A percentile compares a stretch with the other conserved stretches of the same genome.
Evolutionary conservation across 495 filamentous ascomycete species (phyloP).

Genomic region (Penicillium atrosanguineum): DNA sequence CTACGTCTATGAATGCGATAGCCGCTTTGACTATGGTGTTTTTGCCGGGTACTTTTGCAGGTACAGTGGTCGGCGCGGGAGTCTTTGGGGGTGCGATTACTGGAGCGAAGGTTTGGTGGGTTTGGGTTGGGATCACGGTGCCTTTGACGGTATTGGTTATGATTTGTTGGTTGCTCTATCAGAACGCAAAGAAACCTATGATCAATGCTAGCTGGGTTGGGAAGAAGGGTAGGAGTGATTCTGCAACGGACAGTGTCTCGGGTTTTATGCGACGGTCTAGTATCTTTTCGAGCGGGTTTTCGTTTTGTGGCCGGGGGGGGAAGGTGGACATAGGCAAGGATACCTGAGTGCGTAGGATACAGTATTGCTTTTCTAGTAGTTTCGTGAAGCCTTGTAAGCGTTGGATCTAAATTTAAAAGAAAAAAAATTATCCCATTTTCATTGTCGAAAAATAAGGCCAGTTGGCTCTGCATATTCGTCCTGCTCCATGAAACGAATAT

Average conservation of each 20-base stretch:
- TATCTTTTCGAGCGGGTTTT: no score
- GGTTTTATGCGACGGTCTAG: no score
- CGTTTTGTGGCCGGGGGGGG: no score
- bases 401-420: no score
- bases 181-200: not conserved
- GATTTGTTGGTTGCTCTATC: slow-evolving; percentile 12
- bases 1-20: slow-evolving; percentile 52
- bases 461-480: no score
- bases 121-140: slow-evolving; percentile 6
- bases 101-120: slow-evolving; percentile 1
- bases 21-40: slow-evolving; percentile 55
- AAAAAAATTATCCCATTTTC: no score
- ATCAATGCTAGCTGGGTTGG: not conserved
- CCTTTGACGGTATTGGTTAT: slow-evolving; percentile 10
- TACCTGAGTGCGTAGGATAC: not conserved
- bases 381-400: no score
- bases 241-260: not conserved
- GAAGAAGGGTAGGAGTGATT: not conserved
- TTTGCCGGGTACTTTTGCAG: slow-evolving; percentile 47
- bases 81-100: slow-evolving; percentile 4
- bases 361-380: no score
- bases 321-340: not conserved
- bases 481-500: no score
- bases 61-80: slow-evolving; percentile 4
- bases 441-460: no score